These are phyloP conservation scores for Cladosporium sp. DNA, from an alignment of 2,329 filamentous ascomycete genomes.

Conservation along the genomic window DNA sequence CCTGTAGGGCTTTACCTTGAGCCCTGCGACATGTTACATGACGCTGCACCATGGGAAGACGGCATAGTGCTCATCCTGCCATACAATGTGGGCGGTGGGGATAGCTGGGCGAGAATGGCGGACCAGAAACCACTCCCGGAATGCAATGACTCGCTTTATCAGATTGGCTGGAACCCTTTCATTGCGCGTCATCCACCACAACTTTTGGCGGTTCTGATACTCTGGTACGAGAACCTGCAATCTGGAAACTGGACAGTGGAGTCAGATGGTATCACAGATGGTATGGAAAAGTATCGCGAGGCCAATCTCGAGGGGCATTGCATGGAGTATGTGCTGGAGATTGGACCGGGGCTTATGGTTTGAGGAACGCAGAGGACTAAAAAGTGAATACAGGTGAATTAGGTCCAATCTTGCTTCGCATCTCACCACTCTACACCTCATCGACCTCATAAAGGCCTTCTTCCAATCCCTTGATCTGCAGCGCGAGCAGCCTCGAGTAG, in stretches of 20 bases:
- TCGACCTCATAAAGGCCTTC: conserved; percentile 23
- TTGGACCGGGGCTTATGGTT: not conserved
- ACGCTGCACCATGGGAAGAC: not conserved
- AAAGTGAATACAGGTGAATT: not conserved
- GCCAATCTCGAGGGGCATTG: not conserved
- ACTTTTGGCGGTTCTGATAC: not conserved
- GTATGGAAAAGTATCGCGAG: not conserved
- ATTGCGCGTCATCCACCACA: not conserved
- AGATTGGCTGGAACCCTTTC: not conserved
- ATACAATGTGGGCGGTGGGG: not conserved
- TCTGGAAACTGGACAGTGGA: not conserved
- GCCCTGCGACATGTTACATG: not conserved
- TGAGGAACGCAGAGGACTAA: not conserved
- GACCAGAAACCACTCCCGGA: not conserved
- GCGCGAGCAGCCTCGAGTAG: conserved; percentile 46
- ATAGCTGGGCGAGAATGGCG: not conserved
- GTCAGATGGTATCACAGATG: not conserved
- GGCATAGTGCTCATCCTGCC: not conserved
- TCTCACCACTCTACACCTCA: conserved; percentile 1
- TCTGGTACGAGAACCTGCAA: not conserved
- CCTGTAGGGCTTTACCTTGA: not conserved
- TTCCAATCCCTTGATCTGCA: conserved; percentile 44
- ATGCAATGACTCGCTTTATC: conserved; percentile 2
- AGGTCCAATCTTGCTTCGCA: not conserved
- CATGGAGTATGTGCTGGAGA: not conserved